Evolutionary conservation across 2,329 filamentous ascomycete species (phyloP).

Genomic region (Triangularia setosa): DNA sequence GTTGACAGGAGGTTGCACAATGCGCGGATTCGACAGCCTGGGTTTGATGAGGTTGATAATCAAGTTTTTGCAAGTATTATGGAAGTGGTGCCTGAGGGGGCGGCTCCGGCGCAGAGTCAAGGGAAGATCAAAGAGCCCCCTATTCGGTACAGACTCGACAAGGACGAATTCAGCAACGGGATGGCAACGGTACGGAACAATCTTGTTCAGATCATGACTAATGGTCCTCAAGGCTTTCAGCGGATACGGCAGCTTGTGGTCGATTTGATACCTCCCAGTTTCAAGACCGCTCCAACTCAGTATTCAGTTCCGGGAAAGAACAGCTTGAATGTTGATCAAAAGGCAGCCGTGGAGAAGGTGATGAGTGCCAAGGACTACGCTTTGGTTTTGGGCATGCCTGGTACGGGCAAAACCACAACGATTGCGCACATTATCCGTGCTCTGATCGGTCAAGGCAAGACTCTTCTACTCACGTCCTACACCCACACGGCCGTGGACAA

Average conservation of each 20-base stretch:
- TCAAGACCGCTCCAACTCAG: conserved; percentile 62
- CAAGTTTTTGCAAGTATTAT: conserved; percentile 90
- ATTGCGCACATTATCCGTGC: conserved; percentile 96
- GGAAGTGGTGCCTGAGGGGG: conserved; percentile 65
- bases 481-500: conserved; percentile 98
- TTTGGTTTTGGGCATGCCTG: conserved; percentile 96
- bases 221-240: conserved; percentile 64
- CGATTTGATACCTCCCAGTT: conserved; percentile 68
- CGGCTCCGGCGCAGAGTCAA: conserved; percentile 47
- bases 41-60: conserved; percentile 72
- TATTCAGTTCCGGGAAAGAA: conserved; percentile 60
- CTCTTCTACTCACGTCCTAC: conserved; percentile 88
- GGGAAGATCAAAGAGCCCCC: conserved; percentile 51
- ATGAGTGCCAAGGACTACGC: conserved; percentile 96
- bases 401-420: conserved; percentile 96
- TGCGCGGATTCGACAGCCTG: conserved; percentile 67
- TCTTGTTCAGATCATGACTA: conserved; percentile 85
- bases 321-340: conserved; percentile 82
- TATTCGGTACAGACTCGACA: conserved; percentile 80
- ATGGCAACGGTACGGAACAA: conserved; percentile 96
- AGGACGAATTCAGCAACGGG: conserved; percentile 97
- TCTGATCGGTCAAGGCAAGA: conserved; percentile 83
- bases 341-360: conserved; percentile 82
- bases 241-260: conserved; percentile 77
- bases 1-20: conserved; percentile 90